Conservation (phyloP, 2,329 filamentous ascomycete genomes). For the Trichoderma harzianum region DNA sequence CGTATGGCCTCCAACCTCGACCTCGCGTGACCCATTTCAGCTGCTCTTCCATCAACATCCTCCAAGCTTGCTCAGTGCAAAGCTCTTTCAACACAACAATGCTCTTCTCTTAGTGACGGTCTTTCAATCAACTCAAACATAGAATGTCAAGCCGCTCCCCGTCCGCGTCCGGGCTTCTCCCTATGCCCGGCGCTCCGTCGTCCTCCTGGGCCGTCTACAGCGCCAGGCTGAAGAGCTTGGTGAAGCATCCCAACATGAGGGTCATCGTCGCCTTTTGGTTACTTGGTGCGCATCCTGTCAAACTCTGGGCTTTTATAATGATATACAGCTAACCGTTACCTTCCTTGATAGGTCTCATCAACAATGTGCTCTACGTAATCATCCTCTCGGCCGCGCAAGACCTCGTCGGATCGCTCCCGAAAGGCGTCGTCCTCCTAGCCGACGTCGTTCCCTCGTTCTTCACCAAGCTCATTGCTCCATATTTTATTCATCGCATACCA, state of each 20-base stretch:
- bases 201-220: constrained; percentile 73
- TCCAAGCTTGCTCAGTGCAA: background rate
- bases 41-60: background rate
- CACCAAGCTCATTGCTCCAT: constrained; percentile 84
- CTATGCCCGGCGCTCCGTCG: constrained; percentile 52
- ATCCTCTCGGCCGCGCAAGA: constrained; percentile 94
- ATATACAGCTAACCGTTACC: constrained; percentile 13
- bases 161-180: constrained; percentile 47
- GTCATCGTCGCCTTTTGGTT: constrained; percentile 87
- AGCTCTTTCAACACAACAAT: background rate
- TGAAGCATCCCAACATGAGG: constrained; percentile 65
- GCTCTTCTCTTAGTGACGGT: background rate
- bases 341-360: constrained; percentile 54
- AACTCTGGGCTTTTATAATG: too few species aligned
- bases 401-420: constrained; percentile 87
- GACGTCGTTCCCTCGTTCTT: constrained; percentile 88
- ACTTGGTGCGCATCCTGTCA: constrained; percentile 60
- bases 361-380: constrained; percentile 97
- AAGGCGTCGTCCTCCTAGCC: constrained; percentile 87
- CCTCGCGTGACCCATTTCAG: constrained; percentile 10
- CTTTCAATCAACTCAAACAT: background rate
- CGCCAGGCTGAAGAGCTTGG: constrained; percentile 59
- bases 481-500: constrained; percentile 86
- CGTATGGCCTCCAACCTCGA: background rate
- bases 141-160: constrained; percentile 38